Evolutionary conservation across 257 asterid species (phyloP).

Genomic region (Marsdenia floribunda): DNA sequence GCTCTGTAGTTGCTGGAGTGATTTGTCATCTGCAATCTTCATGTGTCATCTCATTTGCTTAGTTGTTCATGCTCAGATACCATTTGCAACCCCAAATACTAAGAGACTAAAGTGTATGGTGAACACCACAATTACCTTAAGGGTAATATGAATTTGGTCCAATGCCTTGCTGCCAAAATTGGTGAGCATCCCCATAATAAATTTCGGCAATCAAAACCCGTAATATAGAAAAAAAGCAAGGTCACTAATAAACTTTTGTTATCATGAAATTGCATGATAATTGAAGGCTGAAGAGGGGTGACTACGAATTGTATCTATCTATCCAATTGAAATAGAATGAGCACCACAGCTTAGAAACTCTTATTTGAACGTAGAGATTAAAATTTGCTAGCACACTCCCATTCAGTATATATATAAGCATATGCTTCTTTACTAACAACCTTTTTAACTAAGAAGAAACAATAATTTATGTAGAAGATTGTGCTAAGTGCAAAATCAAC

Average conservation of each 20-base stretch:
- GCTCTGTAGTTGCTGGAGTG: constrained; percentile 90
- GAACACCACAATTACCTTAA: too few relatives aligned
- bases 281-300: constrained; percentile 90
- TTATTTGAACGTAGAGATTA: constrained; percentile 4
- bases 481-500: constrained; percentile 5
- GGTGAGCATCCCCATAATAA: constrained; percentile 89
- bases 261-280: constrained; percentile 84
- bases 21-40: constrained; percentile 69
- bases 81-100: neutral
- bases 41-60: constrained; percentile 1
- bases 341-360: constrained; percentile 12
- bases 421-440: neutral
- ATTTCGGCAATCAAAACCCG: constrained; percentile 57
- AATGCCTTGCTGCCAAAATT: constrained; percentile 95
- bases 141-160: constrained; percentile 93
- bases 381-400: neutral
- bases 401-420: neutral
- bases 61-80: neutral
- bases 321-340: constrained; percentile 58
- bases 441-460: neutral
- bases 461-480: neutral
- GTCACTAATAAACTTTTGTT: constrained; percentile 50
- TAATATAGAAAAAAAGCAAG: too few relatives aligned
- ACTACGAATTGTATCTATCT: constrained; percentile 63
- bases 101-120: neutral